phyloP scores from a whole-genome alignment of 1,139 yeast species.

The Sugiyamaella castrensis region DNA sequence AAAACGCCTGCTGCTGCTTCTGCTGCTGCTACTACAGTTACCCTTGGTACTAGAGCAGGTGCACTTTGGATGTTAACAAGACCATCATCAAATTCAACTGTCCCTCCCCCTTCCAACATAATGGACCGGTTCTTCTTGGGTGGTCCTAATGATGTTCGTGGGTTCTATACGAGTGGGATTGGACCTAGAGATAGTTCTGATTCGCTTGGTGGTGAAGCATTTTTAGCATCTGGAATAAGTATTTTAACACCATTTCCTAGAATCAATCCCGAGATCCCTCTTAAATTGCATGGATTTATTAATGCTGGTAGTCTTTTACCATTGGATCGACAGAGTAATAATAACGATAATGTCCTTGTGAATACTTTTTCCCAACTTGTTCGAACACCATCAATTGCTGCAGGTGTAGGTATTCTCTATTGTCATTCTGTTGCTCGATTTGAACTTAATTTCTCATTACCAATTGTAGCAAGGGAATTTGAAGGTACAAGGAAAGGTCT shows the following conservation, averaged over 20 bases:
- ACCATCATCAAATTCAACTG: constrained; percentile 5
- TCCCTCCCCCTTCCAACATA: constrained; percentile 25
- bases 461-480: constrained; percentile 59
- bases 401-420: constrained; percentile 64
- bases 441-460: constrained; percentile 82
- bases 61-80: constrained; percentile 41
- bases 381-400: constrained; percentile 24
- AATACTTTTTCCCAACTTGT: constrained; percentile 17
- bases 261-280: constrained; percentile 49
- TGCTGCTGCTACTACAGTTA: constrained; percentile 23
- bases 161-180: constrained; percentile 70
- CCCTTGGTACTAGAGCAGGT: constrained; percentile 52
- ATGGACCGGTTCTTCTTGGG: constrained; percentile 59
- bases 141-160: constrained; percentile 82
- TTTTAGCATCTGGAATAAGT: constrained; percentile 67
- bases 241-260: constrained; percentile 63
- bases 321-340: constrained; percentile 28
- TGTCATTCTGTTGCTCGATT: constrained; percentile 87
- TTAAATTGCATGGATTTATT: constrained; percentile 64
- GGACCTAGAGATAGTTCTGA: constrained; percentile 70
- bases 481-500: constrained; percentile 79
- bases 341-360: neutral
- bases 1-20: constrained; percentile 4
- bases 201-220: constrained; percentile 78
- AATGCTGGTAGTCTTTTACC: constrained; percentile 68